These are phyloP conservation scores for Penicillium sp. DNA, from an alignment of 2,329 filamentous ascomycete species.

Conservation along the genomic window DNA sequence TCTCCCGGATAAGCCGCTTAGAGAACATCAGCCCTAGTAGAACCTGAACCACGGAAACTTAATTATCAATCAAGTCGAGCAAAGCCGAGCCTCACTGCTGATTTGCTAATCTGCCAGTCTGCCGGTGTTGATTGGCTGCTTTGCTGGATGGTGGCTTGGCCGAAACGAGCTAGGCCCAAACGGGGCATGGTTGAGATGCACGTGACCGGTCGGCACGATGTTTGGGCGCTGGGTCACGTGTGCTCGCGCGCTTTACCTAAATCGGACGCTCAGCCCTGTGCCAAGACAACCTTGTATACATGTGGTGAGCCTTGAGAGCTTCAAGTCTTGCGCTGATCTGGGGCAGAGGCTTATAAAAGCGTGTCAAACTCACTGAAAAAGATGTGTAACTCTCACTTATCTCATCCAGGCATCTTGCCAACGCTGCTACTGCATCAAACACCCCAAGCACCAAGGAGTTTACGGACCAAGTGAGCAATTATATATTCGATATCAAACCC, in stretches of 20 bases:
- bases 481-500: no score
- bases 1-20: no score
- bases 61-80: background rate
- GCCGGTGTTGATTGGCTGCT: no score
- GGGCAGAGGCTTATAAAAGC: background rate
- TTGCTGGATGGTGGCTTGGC: background rate
- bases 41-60: background rate
- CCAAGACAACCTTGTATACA: background rate
- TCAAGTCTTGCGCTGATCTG: background rate
- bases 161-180: background rate
- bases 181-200: background rate
- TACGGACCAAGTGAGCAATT: no score
- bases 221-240: constrained; percentile 1
- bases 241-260: background rate
- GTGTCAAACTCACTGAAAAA: background rate
- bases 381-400: background rate
- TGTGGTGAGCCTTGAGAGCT: background rate
- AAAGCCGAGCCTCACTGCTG: background rate
- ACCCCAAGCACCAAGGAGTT: no score
- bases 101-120: background rate
- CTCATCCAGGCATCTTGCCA: background rate
- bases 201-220: background rate
- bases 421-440: no score
- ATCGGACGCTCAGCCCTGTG: background rate
- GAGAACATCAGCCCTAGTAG: no score